These are phyloP conservation scores for Penicillium fuscoglaucum DNA, from an alignment of 2,329 filamentous ascomycete species.

Conservation along the genomic window DNA sequence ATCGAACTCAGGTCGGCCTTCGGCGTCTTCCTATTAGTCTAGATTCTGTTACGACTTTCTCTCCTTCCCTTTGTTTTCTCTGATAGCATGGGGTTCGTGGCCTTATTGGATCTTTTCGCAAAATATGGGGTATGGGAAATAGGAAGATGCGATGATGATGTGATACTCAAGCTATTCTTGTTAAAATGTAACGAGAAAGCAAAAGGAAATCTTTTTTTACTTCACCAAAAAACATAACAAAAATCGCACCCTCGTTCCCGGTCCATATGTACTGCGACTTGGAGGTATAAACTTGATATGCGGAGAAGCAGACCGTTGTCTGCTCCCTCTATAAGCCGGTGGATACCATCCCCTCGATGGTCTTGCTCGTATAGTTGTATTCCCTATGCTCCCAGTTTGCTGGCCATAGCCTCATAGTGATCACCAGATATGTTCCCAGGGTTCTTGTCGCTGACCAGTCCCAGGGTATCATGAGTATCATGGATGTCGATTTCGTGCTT, in stretches of 20 bases:
- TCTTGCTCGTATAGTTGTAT: not conserved
- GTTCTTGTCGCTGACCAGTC: too few species aligned
- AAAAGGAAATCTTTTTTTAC: slow-evolving; percentile 31
- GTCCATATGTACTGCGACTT: not conserved
- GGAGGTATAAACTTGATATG: not conserved
- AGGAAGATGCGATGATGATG: slow-evolving; percentile 33
- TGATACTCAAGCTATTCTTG: slow-evolving; percentile 34
- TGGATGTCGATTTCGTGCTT: not conserved
- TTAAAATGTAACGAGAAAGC: slow-evolving; percentile 30
- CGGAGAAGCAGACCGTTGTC: not conserved
- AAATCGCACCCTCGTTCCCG: not conserved
- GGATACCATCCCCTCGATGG: not conserved
- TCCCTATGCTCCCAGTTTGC: not conserved
- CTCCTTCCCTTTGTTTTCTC: slow-evolving; percentile 15
- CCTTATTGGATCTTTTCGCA: slow-evolving; percentile 20
- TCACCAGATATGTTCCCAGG: not conserved
- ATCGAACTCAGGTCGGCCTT: slow-evolving; percentile 33
- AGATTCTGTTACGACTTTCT: slow-evolving; percentile 21
- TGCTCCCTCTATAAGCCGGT: not conserved
- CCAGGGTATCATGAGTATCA: not conserved
- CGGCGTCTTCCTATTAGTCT: slow-evolving; percentile 26
- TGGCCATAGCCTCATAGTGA: not conserved
- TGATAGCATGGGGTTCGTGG: slow-evolving; percentile 22
- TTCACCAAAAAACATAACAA: slow-evolving; percentile 21
- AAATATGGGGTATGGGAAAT: slow-evolving; percentile 22